Base-by-base conservation (phyloP, 2,329 filamentous ascomycete species). In the Hypomyces perniciosus region DNA sequence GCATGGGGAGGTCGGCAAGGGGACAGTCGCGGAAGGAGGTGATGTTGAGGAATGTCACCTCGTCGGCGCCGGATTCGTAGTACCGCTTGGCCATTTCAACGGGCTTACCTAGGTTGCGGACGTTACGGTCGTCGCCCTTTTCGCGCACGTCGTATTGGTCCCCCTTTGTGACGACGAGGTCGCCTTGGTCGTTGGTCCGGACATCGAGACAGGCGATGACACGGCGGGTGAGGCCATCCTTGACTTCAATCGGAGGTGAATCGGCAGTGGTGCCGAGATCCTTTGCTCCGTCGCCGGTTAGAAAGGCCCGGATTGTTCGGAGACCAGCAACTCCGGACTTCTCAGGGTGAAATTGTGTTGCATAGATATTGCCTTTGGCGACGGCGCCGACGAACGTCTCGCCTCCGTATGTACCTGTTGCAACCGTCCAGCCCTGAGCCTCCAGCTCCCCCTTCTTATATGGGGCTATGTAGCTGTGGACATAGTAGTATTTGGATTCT, bases 131-230 rank as follows among this genome's bases (percentile, higher is more conserved):
- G 10, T 72, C 76, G 26, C 76, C 75, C 71, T 96, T 96, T 64
- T 97, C 93, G 31, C 93, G 88, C 6, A 99, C 93, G 63, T 99
- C 93, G 72, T 99, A 99, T 69, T 97, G 92, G 70, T 99, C 93
- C 51, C 93, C 93, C 71, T 99, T 99, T 10, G 93, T 99, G 35
- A 99, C 93, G 0, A 99, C 93, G 8, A 99, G 77, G 68, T 99
- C 93, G 33, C 93, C 93, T 54, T 86, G 78, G 67, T 99, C 93
- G 68, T 99, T 99, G 48, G 91, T 83, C 40, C 93, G 86, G 46
- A 99, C 93, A 65, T 99, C 93, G 29, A 99, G 83, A 65, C 93
- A 99, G 29, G 93, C 93, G 65, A 99, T 97, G 46, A 99, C 83
- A 57, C 93, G 83, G 53, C 90, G 79, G n/a, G 93, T 99, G 46